Percentiles rank a stretch among this genome's conserved stretches.
Conservation (phyloP, 116 monocot species). For the Trichopus zeylanicus region DNA sequence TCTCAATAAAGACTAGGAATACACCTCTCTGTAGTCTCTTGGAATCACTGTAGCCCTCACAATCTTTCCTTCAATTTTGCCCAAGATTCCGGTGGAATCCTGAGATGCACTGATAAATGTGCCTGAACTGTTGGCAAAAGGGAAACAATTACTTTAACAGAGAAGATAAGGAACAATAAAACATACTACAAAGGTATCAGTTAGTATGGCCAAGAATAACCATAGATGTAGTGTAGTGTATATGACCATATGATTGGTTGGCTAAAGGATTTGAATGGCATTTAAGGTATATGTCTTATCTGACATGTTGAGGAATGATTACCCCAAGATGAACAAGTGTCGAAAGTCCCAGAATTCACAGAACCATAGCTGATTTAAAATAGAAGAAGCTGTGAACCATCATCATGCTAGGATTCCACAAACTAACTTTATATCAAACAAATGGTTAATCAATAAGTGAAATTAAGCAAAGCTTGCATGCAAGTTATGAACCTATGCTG, state of each 20-base stretch:
- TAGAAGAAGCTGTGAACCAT: too few species aligned
- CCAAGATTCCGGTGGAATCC: conserved; percentile 57
- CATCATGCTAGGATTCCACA: too few species aligned
- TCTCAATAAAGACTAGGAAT: background rate
- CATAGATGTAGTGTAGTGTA: too few species aligned
- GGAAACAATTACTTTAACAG: conserved; percentile 1
- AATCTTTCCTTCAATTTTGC: conserved; percentile 64
- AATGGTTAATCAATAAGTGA: background rate
- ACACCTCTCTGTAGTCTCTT: conserved; percentile 84
- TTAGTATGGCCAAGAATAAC: too few species aligned
- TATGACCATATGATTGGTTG: background rate
- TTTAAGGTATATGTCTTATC: background rate
- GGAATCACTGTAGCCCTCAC: conserved; percentile 95
- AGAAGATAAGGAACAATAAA: background rate
- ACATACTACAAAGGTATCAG: background rate
- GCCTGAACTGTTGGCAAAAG: conserved; percentile 59
- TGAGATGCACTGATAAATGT: conserved; percentile 67
- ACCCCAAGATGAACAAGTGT: background rate
- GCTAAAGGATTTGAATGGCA: background rate
- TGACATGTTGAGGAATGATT: background rate
- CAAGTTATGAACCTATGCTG: background rate
- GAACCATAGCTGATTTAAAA: too few species aligned
- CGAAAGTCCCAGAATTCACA: background rate
- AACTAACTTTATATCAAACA: background rate
- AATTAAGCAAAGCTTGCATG: background rate